These are phyloP conservation scores for Telfairia occidentalis DNA, from an alignment of 331 rosid species.

Conservation along the genomic window DNA sequence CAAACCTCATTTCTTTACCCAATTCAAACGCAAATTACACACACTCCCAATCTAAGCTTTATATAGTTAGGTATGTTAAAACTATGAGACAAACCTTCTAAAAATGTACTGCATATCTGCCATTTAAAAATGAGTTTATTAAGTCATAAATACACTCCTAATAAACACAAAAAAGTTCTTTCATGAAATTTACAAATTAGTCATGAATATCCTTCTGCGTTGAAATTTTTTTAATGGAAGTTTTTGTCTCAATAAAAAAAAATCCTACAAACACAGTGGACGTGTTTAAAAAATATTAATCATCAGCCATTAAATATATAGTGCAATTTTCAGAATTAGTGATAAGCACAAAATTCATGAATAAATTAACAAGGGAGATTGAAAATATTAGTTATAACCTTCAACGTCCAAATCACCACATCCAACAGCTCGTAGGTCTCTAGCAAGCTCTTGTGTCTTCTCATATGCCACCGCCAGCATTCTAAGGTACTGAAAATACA, in stretches of 20 bases:
- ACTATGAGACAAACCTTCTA: background rate
- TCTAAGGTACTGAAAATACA: slow-evolving; percentile 70
- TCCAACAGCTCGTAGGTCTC: slow-evolving; percentile 77
- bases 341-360: background rate
- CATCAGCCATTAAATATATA: background rate
- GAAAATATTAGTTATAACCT: slow-evolving; percentile 40
- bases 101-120: background rate
- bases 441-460: slow-evolving; percentile 90
- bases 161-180: background rate
- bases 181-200: background rate
- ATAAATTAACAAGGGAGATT: background rate
- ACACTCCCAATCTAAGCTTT: background rate
- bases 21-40: background rate
- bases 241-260: background rate
- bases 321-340: background rate
- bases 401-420: slow-evolving; percentile 99
- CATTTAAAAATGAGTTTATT: background rate
- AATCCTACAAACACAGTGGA: background rate
- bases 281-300: background rate
- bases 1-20: background rate
- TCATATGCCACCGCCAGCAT: slow-evolving; percentile 97
- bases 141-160: background rate
- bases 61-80: background rate
- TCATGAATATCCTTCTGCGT: background rate
- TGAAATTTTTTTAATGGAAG: background rate